Evolutionary conservation across 2,329 filamentous ascomycete genomes (phyloP), one percentile per base, ranked within the genome.

Genomic region (Apiospora sp.): DNA sequence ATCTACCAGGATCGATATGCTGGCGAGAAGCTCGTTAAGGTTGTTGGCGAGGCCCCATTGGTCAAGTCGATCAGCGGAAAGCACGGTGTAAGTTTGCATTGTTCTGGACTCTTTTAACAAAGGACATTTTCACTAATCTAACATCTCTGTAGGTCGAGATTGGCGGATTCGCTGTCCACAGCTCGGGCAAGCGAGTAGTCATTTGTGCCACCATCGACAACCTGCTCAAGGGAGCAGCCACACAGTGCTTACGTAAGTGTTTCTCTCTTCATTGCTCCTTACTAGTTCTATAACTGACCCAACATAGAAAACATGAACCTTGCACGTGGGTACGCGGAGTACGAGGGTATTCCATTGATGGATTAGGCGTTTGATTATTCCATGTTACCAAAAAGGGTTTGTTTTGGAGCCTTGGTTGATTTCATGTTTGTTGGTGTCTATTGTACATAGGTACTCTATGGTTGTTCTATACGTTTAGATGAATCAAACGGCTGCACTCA

Each of bases 1-100:
- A 87, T 98, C 73, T 99, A 97, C 87, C 96, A 98, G 84, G 96
- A 98, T 79, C 91, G 96, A 34, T 99, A 98, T 80, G 96, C 96
- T 7, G 95, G 95, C 69, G 96, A 98, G 88, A 96, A 95, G 85
- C 91, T 99, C 22, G 92, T 99, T 81, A 98, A 96, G 88, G 91
- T 98, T 27, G 90, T 94, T 5, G 96, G 96, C 71, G 96, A 98
- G 82, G 89, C 93, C 0, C 96, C 96, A 3, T 86, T 92, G 14
- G 96, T 98, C 72, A 97, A 95, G 85, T 87, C 91, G 77, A 98
- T 98, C 78, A 90, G 90, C 77, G 91, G 93, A 75, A 94, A 92
- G 85, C 96, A 98, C 81, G 93, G 94, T 30, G 58, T 64, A 64
- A 64, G 58, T 64, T 34, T 37, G 4, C 30, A 61, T n/a, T 14